Base-by-base conservation (phyloP, 768 basidiomycete species). In the Tulasnella sp. region DNA sequence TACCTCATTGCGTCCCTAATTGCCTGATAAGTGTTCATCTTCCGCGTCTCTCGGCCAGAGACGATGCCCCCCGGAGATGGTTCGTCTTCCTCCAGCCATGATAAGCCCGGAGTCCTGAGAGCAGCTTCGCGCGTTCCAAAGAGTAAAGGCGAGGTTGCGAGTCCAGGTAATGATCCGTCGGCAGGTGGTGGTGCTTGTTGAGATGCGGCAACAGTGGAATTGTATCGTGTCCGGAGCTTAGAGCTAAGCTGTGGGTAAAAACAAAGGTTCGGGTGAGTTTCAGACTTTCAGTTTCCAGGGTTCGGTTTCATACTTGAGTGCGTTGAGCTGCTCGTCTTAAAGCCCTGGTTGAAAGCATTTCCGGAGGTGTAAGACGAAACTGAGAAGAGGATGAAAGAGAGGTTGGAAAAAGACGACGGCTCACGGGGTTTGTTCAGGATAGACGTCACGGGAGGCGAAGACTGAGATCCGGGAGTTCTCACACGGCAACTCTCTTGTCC, bases 1-100 rank as follows among this genome's bases (percentile, higher is more conserved):
- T 82, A 93, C 94, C 92, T 92, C 87, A 98, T 90, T 2, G 95
- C 95, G 84, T 97, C 95, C 71, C 97, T 89, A 19, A 98, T 90
- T 1, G 97, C 94, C 84, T 98, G 96, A 85, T 96, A 98, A 82
- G 92, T 87, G 84, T 98, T 98, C 95, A 97, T 97, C 87, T 96
- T 96, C 82, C 95, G 90, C 31, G 95, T 97, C 85, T 95, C 93
- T 75, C 94, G 89, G 27, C 90, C 93, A 6, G 82, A 82, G 21
- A 92, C 86, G 56, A 90, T 88, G 46, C 86, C 86, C 62, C 85
- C 86, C 73, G 87, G 81, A 16, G 88, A 85, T 24, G 86, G 85
- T 27, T 85, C 84, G 75, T 89, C 90, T 46, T 91, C 91, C 21
- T 94, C 92, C 16, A 87, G 84, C 92, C 93, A 96, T n/a, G 82